Evolutionary conservation across 176 grass and related monocot species (phyloP).

Genomic region (Oryza glumipatula): DNA sequence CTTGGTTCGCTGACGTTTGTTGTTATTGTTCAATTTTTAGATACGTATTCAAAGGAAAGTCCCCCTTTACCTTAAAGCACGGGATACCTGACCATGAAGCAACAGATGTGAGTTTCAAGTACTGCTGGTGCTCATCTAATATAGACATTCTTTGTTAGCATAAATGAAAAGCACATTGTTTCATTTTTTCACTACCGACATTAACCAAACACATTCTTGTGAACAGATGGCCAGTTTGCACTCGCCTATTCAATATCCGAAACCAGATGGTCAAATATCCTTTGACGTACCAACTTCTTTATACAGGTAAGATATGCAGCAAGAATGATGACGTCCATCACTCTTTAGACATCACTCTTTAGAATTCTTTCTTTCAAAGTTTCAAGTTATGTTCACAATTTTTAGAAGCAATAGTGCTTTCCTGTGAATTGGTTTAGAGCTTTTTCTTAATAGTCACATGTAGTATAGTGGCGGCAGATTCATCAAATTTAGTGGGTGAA

Average conservation of each 20-base stretch:
- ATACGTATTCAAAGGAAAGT: conserved; percentile 85
- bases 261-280: conserved; percentile 80
- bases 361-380: not conserved
- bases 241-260: conserved; percentile 70
- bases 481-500: not conserved
- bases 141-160: conserved; percentile 29
- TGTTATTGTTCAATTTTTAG: conserved; percentile 40
- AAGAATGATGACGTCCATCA: not conserved
- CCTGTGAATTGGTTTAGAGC: not conserved
- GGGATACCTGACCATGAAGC: conserved; percentile 89
- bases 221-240: conserved; percentile 64
- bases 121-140: not conserved
- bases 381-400: not conserved
- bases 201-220: conserved; percentile 37
- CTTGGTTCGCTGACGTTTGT: conserved; percentile 35
- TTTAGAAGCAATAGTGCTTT: conserved; percentile 4
- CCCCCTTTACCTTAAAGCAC: conserved; percentile 88
- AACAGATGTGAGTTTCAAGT: conserved; percentile 71
- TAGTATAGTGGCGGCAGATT: not conserved
- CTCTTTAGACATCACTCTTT: not conserved
- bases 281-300: conserved; percentile 94
- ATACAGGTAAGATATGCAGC: conserved; percentile 61
- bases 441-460: not conserved
- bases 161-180: not conserved
- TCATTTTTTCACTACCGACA: conserved; percentile 8